These are phyloP conservation scores for Candida manassasensis DNA, from an alignment of 805 yeast species.

Conservation along the genomic window DNA sequence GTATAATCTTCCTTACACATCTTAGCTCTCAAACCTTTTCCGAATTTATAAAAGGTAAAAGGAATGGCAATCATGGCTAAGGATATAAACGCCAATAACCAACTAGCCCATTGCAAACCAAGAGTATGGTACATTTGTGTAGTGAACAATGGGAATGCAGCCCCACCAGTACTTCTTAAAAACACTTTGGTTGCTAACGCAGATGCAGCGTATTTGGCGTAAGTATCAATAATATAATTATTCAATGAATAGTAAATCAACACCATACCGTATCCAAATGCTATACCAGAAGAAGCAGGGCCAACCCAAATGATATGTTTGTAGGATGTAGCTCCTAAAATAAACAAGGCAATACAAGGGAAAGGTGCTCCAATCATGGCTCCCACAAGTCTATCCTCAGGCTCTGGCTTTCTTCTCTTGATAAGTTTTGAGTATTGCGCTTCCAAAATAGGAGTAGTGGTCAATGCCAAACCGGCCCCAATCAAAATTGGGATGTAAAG, in stretches of 20 bases:
- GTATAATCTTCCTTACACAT: slow-evolving; percentile 63
- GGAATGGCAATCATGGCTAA: slow-evolving; percentile 75
- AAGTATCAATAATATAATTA: slow-evolving; percentile 87
- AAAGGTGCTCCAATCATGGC: slow-evolving; percentile 82
- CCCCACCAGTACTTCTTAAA: slow-evolving; percentile 79
- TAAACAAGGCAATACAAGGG: slow-evolving; percentile 76
- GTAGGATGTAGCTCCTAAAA: slow-evolving; percentile 73
- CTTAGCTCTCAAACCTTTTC: slow-evolving; percentile 56
- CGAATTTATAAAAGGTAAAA: slow-evolving; percentile 64
- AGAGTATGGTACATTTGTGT: slow-evolving; percentile 72
- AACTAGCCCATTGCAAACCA: slow-evolving; percentile 78
- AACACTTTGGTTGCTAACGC: slow-evolving; percentile 82
- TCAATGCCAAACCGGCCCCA: slow-evolving; percentile 73
- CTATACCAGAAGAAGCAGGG: slow-evolving; percentile 55
- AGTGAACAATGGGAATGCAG: slow-evolving; percentile 79
- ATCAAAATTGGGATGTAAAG: slow-evolving; percentile 88
- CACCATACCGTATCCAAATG: slow-evolving; percentile 61
- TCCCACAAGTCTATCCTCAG: slow-evolving; percentile 76
- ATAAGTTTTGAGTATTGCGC: slow-evolving; percentile 49
- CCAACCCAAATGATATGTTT: slow-evolving; percentile 65
- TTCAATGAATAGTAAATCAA: slow-evolving; percentile 55
- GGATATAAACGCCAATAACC: slow-evolving; percentile 71
- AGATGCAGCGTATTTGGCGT: slow-evolving; percentile 74
- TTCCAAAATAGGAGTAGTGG: slow-evolving; percentile 74
- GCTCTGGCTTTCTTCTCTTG: slow-evolving; percentile 56